A percentile compares a stretch with the other conserved stretches of the same genome.
Evolutionary conservation across 306 rosid genomes (phyloP).

Genomic region (Prunus mume): DNA sequence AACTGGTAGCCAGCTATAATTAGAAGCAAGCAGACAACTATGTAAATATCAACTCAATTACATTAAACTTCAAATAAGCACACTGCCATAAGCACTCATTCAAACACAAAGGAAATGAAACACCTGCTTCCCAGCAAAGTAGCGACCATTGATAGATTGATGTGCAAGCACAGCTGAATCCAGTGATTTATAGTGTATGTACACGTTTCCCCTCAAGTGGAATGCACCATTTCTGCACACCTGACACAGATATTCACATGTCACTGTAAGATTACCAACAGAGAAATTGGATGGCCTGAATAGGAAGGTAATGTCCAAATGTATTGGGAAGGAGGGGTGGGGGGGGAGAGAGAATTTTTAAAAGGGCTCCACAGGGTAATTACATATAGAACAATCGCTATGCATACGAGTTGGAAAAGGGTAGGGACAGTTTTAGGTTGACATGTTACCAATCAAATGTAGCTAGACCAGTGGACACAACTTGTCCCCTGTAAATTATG

Average conservation of each 20-base stretch:
- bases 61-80: neutral
- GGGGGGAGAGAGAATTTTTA: neutral
- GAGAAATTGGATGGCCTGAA: neutral
- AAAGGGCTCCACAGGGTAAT: neutral
- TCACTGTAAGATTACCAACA: conserved; percentile 19
- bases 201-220: conserved; percentile 93
- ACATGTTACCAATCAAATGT: too few relatives aligned
- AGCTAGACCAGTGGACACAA: too few relatives aligned
- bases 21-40: neutral
- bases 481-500: too few relatives aligned
- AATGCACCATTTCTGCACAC: conserved; percentile 92
- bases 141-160: conserved; percentile 66
- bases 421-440: too few relatives aligned
- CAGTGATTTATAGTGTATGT: conserved; percentile 63
- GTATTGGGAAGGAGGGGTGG: too few relatives aligned
- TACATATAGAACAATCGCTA: too few relatives aligned
- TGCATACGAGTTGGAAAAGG: too few relatives aligned
- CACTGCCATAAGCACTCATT: neutral
- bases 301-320: neutral
- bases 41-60: neutral
- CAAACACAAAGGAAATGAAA: neutral
- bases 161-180: conserved; percentile 78
- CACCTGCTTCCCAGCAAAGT: conserved; percentile 93
- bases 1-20: neutral
- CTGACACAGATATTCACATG: conserved; percentile 42